These are phyloP conservation scores for Achlya hypogyna DNA, from an alignment of 352 stramenopile species.

Conservation along the genomic window DNA sequence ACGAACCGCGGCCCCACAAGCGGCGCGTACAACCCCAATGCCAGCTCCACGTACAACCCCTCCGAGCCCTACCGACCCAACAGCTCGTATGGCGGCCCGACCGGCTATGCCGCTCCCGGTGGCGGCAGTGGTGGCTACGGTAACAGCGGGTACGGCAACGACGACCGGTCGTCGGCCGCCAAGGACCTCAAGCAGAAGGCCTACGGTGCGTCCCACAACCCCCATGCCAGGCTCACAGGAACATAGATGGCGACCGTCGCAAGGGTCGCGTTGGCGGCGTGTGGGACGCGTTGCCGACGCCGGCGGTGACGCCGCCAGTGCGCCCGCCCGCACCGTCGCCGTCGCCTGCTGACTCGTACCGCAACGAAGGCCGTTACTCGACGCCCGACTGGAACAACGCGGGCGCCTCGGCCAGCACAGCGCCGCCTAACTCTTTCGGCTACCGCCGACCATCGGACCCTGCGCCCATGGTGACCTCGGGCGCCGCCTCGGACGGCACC, in stretches of 20 bases:
- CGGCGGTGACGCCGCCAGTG: constrained; percentile 19
- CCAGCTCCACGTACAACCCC: constrained; percentile 56
- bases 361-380: background rate
- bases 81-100: constrained; percentile 41
- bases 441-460: constrained; percentile 19
- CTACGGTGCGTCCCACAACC: constrained; percentile 37
- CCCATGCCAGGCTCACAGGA: background rate
- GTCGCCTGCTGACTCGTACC: constrained; percentile 26
- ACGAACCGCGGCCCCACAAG: constrained; percentile 76
- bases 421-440: constrained; percentile 20
- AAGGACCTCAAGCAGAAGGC: constrained; percentile 66
- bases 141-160: constrained; percentile 8
- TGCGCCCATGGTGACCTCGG: constrained; percentile 36
- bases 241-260: constrained; percentile 59
- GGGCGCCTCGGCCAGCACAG: constrained; percentile 24
- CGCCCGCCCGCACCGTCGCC: constrained; percentile 26
- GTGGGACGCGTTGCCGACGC: constrained; percentile 36
- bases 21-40: constrained; percentile 45
- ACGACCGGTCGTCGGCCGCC: constrained; percentile 52
- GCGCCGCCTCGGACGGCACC: constrained; percentile 72
- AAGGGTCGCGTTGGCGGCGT: constrained; percentile 73
- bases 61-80: constrained; percentile 67
- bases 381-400: background rate
- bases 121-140: background rate
- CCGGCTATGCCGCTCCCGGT: constrained; percentile 32